A percentile compares a stretch with the other conserved stretches of the same genome.
phyloP scores from a whole-genome alignment of 768 basidiomycete species.

The Trametes elegans region DNA sequence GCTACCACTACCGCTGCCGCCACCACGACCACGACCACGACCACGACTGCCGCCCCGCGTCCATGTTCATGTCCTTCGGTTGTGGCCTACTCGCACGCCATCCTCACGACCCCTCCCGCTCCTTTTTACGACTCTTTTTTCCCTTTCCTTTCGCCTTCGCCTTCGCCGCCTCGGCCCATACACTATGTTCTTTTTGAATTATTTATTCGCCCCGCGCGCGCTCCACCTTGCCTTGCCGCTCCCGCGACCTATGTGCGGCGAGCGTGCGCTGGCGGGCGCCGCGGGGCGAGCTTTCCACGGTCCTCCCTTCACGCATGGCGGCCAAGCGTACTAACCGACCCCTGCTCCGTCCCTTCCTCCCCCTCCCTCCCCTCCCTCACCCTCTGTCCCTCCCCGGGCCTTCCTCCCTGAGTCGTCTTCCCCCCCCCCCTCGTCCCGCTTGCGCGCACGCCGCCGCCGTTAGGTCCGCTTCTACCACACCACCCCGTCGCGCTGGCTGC shows the following conservation, averaged over 20 bases:
- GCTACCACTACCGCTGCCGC: no score
- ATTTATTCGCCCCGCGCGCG: slow-evolving; percentile 11
- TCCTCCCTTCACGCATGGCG: not conserved
- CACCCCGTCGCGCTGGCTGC: slow-evolving; percentile 11
- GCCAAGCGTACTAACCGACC: no score
- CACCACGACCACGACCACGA: no score
- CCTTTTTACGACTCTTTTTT: slow-evolving; percentile 5
- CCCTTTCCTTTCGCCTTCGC: not conserved
- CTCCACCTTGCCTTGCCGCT: no score
- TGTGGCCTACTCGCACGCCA: no score
- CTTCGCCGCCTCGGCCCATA: no score
- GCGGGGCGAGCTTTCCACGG: no score
- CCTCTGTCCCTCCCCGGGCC: not conserved
- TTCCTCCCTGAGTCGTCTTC: not conserved
- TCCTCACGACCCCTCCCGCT: slow-evolving; percentile 7
- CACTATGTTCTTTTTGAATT: slow-evolving; percentile 5
- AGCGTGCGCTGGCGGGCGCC: no score
- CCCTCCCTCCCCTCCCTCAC: not conserved
- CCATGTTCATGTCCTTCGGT: no score
- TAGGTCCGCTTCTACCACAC: not conserved
- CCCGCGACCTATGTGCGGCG: not conserved
- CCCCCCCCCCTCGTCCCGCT: not conserved
- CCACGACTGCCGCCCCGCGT: no score
- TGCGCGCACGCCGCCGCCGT: no score
- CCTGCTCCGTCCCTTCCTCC: not conserved